Evolutionary conservation across 2,329 filamentous ascomycete genomes (phyloP).

Genomic region (Clarireedia sp.): DNA sequence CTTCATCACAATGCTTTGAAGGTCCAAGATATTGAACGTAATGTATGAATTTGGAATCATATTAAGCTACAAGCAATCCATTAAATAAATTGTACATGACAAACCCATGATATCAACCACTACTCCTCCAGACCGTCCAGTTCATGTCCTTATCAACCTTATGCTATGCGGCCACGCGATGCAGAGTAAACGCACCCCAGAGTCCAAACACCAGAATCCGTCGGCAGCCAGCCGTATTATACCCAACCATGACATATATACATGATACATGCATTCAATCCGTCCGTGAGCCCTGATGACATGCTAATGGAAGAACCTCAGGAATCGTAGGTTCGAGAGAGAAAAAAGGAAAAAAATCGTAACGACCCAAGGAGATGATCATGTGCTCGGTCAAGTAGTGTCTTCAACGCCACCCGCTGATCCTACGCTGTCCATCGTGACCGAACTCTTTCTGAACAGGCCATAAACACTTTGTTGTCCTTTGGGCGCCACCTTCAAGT

Average conservation of each 20-base stretch:
- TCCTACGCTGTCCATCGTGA: conserved; percentile 9
- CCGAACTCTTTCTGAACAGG: conserved; percentile 33
- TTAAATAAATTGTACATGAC: not conserved
- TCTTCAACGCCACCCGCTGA: conserved; percentile 3
- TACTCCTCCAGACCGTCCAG: not conserved
- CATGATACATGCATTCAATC: conserved; percentile 8
- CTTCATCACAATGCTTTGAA: too few species aligned
- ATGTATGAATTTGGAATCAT: too few species aligned
- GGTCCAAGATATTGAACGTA: too few species aligned
- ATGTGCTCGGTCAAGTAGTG: conserved; percentile 1
- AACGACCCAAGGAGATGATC: not conserved
- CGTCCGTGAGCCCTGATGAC: conserved; percentile 1
- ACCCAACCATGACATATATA: conserved; percentile 11
- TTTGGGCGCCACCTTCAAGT: conserved; percentile 51
- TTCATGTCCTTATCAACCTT: not conserved
- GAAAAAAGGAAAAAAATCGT: not conserved
- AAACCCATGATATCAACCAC: not conserved
- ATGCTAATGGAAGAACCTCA: conserved; percentile 1
- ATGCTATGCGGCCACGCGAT: conserved; percentile 16
- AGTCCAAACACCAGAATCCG: conserved; percentile 10
- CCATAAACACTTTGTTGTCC: conserved; percentile 58
- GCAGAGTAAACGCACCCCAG: conserved; percentile 1
- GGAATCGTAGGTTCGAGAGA: not conserved
- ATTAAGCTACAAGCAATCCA: not conserved
- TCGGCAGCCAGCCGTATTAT: conserved; percentile 14